Evolutionary conservation across 805 yeast genomes (phyloP), one percentile per base, ranked within the genome.

Genomic region (Lachancea fermentati): DNA sequence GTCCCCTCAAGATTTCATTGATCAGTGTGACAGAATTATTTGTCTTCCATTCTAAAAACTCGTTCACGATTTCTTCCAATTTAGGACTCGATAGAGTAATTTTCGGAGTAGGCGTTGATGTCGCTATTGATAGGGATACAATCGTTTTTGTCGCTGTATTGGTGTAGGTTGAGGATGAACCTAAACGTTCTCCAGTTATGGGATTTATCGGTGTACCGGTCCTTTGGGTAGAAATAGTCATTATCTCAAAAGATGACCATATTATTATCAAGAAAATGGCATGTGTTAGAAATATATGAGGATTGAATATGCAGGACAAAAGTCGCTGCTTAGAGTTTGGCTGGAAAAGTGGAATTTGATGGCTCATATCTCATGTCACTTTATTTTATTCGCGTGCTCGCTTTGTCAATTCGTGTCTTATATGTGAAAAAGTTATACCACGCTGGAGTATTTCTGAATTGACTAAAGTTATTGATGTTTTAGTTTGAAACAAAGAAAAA

Each of bases 311-410:
- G 30, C 48, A 42, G 14, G 31, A 31, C 29, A 44, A 12, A 19
- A 50, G 37, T 13, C 54, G 44, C 43, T 42, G 48, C 3, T 47
- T 49, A 15, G 48, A 24, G 14, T 32, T 30, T 6, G 43, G 39
- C n/a, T n/a, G n/a, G n/a, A 24, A 12, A 24, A 24, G 28, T 24
- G 28, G 28, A n/a, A n/a, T n/a, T n/a, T n/a, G n/a, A n/a, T n/a
- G n/a, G n/a, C n/a, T n/a, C n/a, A n/a, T n/a, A n/a, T n/a, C n/a
- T n/a, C n/a, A n/a, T n/a, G n/a, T n/a, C n/a, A n/a, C n/a, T n/a
- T n/a, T n/a, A n/a, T n/a, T n/a, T n/a, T n/a, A n/a, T n/a, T n/a
- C n/a, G n/a, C n/a, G n/a, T n/a, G n/a, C n/a, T n/a, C n/a, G n/a
- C n/a, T n/a, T n/a, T n/a, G n/a, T n/a, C n/a, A n/a, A n/a, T n/a